Evolutionary conservation across 2,329 filamentous ascomycete species (phyloP), one percentile per base, ranked within the genome.

Genomic region (Keithomyces neogunnii): DNA sequence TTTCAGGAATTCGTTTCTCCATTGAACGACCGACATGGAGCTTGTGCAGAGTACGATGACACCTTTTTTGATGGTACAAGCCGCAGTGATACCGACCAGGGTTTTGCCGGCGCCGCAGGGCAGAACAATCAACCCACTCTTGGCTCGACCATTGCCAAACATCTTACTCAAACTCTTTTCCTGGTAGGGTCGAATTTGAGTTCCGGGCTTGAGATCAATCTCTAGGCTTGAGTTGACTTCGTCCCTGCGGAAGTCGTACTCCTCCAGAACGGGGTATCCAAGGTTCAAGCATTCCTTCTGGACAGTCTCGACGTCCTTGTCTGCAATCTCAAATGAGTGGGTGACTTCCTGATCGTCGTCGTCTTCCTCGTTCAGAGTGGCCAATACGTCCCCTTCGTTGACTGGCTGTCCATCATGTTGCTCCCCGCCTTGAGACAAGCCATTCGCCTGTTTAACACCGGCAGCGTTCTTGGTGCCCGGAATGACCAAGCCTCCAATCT

Each of bases 161-260:
- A 99, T 99, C 69, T 99, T 99, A 73, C 89, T 95, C 8, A 99
- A 75, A 58, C 90, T 95, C 72, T 96, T 95, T 68, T 99, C 93
- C 66, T 99, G 93, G 61, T 99, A 99, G 55, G 95, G 73, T 65
- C 92, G 84, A 65, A 97, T 97, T 62, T 92, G 87, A 0, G 91
- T 92, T 51, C 85, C 85, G 0, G 92, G 91, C 60, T 88, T 88
- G 47, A 97, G 75, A 66, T 97, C 92, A 59, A 99, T 99, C 52
- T 97, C 90, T 36, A 99, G 74, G 48, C 89, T 96, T 1, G 92
- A 82, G 62, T 97, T 99, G 59, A 83, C 79, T 54, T 88, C 82
- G 65, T 99, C 93, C 59, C 93, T 91, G 52, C 90, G 81, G 68
- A 97, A 99, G 66, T 99, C 93, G 68, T 99, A 99, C 69, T 99